Conservation (phyloP, 768 basidiomycete genomes). For the Kwoniella mangroviensis region DNA sequence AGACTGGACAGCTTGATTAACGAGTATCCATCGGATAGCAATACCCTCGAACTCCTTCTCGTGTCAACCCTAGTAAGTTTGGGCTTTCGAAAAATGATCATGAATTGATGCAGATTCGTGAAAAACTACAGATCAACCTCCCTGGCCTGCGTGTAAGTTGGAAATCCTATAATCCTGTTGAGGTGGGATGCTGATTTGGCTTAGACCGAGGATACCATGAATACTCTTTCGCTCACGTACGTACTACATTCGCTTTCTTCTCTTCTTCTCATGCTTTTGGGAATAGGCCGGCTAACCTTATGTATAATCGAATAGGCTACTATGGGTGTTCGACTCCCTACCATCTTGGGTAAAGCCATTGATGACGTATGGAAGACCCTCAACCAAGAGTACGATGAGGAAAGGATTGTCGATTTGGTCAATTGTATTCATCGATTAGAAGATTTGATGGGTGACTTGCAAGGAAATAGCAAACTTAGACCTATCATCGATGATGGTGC, state of each 20-base stretch:
- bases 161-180: background rate
- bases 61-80: conserved; percentile 58
- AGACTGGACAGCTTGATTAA: background rate
- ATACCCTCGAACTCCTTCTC: conserved; percentile 58
- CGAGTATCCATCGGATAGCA: conserved; percentile 7
- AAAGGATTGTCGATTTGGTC: conserved; percentile 80
- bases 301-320: conserved; percentile 67
- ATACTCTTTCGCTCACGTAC: conserved; percentile 58
- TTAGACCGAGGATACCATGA: conserved; percentile 60
- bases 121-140: conserved; percentile 58
- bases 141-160: conserved; percentile 58
- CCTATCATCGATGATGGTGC: conserved; percentile 90
- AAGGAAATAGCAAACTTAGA: conserved; percentile 76
- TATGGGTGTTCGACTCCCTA: conserved; percentile 93
- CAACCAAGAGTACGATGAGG: conserved; percentile 78
- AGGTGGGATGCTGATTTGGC: background rate
- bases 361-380: conserved; percentile 87
- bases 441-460: conserved; percentile 82
- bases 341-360: conserved; percentile 93
- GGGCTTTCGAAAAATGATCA: background rate
- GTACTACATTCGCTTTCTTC: conserved; percentile 2
- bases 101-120: conserved; percentile 16
- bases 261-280: background rate
- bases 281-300: background rate
- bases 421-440: conserved; percentile 89